phyloP scores from a whole-genome alignment of 192 early-diverging fungal genomes.

The Entomortierella chlamydospora region DNA sequence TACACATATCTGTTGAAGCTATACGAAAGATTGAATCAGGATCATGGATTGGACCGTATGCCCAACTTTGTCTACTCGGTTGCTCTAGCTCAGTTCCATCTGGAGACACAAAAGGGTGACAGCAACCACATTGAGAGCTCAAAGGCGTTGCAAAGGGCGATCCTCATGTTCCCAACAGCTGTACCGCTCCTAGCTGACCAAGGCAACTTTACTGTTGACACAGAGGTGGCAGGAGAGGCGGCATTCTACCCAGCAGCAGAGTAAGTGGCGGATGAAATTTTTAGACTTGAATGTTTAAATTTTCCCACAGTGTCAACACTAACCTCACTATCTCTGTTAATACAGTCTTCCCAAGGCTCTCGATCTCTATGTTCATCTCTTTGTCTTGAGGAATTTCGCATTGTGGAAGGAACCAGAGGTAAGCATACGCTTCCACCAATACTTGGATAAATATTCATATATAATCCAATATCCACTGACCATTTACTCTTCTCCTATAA shows the following conservation, averaged over 20 bases:
- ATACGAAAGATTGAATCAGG: conserved; percentile 48
- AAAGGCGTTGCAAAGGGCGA: conserved; percentile 73
- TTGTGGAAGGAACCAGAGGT: conserved; percentile 89
- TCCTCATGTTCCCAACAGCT: conserved; percentile 76
- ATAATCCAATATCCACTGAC: no score
- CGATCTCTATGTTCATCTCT: conserved; percentile 76
- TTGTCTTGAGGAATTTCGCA: conserved; percentile 77
- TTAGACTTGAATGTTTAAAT: conserved; percentile 9
- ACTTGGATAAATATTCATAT: not conserved
- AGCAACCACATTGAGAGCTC: conserved; percentile 57
- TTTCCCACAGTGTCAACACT: no score
- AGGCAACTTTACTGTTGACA: conserved; percentile 67
- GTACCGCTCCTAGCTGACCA: conserved; percentile 75
- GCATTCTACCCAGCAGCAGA: conserved; percentile 63
- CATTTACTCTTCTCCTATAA: not conserved
- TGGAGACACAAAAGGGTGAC: conserved; percentile 59
- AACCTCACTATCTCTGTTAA: not conserved
- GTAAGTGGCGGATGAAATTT: conserved; percentile 15
- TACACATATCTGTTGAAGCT: conserved; percentile 67
- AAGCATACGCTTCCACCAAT: not conserved
- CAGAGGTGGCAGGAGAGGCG: conserved; percentile 61
- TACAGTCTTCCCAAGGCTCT: conserved; percentile 57
- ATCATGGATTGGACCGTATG: conserved; percentile 54
- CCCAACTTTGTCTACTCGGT: conserved; percentile 84
- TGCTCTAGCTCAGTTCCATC: conserved; percentile 83